These are phyloP conservation scores for Actinomucor elegans DNA, from an alignment of 371 early-diverging fungal genomes.

Conservation along the genomic window DNA sequence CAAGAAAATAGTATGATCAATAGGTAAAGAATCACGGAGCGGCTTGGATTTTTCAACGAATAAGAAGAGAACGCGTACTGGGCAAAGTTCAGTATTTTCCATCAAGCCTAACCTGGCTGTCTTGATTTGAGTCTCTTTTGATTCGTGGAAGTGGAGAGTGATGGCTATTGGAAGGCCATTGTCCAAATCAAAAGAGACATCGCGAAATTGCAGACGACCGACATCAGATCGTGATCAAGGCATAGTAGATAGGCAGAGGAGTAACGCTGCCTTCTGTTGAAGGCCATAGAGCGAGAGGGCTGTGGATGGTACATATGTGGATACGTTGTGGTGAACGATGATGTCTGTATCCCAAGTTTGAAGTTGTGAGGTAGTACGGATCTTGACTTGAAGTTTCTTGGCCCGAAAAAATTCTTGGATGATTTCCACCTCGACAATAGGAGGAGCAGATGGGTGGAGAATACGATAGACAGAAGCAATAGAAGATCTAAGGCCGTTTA, in stretches of 20 bases:
- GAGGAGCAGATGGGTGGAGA: not conserved
- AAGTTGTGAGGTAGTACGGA: too few relatives aligned
- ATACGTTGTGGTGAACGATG: too few relatives aligned
- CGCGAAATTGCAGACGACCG: slow-evolving; percentile 12
- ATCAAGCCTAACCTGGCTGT: too few relatives aligned
- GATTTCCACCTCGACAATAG: not conserved
- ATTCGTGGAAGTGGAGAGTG: not conserved
- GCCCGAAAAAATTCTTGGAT: slow-evolving; percentile 6
- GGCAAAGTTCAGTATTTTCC: too few relatives aligned
- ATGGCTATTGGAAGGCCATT: not conserved
- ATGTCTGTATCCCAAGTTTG: too few relatives aligned
- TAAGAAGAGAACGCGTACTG: too few relatives aligned
- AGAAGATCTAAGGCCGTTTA: slow-evolving; percentile 6
- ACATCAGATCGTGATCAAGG: slow-evolving; percentile 21
- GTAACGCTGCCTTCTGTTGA: too few relatives aligned
- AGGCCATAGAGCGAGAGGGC: too few relatives aligned
- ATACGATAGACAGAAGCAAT: slow-evolving; percentile 1
- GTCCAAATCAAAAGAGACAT: not conserved
- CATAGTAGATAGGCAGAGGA: slow-evolving; percentile 17
- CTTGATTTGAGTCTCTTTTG: slow-evolving; percentile 4
- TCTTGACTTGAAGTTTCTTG: too few relatives aligned
- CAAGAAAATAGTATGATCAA: slow-evolving; percentile 12
- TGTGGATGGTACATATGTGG: too few relatives aligned
- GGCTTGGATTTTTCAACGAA: too few relatives aligned
- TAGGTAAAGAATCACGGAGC: not conserved